These are phyloP conservation scores for Lepiota venenata DNA, from an alignment of 768 basidiomycete species.

Conservation along the genomic window DNA sequence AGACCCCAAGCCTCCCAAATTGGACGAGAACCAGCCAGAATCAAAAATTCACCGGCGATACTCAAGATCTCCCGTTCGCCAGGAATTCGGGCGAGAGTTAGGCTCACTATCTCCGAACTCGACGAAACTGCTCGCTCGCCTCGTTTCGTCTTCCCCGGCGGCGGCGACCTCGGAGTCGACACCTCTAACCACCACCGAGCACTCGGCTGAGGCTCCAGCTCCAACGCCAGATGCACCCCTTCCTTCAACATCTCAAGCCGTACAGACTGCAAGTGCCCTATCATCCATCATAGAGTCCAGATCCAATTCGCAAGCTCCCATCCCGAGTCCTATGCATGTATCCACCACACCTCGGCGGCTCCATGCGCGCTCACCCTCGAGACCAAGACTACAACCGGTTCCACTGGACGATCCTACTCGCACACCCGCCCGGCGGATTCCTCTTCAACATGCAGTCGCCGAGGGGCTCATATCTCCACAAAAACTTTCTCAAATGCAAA, in stretches of 20 bases:
- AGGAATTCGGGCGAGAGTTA: conserved; percentile 32
- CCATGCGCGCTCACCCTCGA: conserved; percentile 20
- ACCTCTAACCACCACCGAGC: conserved; percentile 16
- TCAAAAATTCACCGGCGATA: conserved; percentile 1
- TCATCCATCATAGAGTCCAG: conserved; percentile 19
- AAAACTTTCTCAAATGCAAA: conserved; percentile 34
- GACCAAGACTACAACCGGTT: conserved; percentile 25
- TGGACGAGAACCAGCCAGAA: background rate
- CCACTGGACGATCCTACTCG: conserved; percentile 35
- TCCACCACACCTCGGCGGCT: conserved; percentile 13
- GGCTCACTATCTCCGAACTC: conserved; percentile 63
- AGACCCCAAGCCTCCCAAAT: background rate
- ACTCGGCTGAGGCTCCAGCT: background rate
- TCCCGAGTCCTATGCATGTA: conserved; percentile 22
- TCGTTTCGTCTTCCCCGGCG: conserved; percentile 18
- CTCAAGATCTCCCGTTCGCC: conserved; percentile 6
- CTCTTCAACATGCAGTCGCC: conserved; percentile 47
- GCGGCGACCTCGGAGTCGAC: conserved; percentile 6
- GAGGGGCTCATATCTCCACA: conserved; percentile 48
- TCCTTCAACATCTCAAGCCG: background rate
- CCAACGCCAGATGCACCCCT: background rate
- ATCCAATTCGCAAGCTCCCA: conserved; percentile 21
- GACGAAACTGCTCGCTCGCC: conserved; percentile 22
- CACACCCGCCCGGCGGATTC: conserved; percentile 66
- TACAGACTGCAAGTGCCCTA: conserved; percentile 22